Evolutionary conservation across 2,329 filamentous ascomycete species (phyloP).

Genomic region (Lecanoromycetidae sp.): DNA sequence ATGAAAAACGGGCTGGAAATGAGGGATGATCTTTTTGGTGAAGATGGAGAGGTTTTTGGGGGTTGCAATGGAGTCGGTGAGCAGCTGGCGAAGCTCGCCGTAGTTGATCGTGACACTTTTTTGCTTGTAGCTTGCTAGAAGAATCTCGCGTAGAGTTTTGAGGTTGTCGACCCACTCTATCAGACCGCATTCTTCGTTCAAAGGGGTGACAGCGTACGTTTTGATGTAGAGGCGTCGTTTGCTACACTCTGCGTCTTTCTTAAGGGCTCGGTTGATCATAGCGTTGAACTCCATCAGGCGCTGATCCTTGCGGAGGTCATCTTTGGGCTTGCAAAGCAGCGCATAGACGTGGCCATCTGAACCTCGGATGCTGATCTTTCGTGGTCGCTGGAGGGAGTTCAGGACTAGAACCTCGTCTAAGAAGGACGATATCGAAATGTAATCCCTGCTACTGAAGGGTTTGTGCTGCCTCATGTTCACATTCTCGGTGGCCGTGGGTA

Average conservation of each 20-base stretch:
- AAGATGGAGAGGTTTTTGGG: slow-evolving; percentile 58
- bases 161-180: slow-evolving; percentile 98
- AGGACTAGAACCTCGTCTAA: slow-evolving; percentile 81
- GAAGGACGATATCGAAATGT: slow-evolving; percentile 70
- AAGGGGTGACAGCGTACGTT: slow-evolving; percentile 89
- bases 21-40: slow-evolving; percentile 44
- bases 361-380: slow-evolving; percentile 76
- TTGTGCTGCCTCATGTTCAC: slow-evolving; percentile 59
- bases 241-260: slow-evolving; percentile 81
- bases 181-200: slow-evolving; percentile 94
- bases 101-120: slow-evolving; percentile 57
- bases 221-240: slow-evolving; percentile 87
- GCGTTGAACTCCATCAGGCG: slow-evolving; percentile 98
- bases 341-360: slow-evolving; percentile 83
- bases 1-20: slow-evolving; percentile 73
- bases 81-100: slow-evolving; percentile 45
- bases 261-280: slow-evolving; percentile 92
- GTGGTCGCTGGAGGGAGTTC: slow-evolving; percentile 81
- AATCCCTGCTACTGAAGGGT: slow-evolving; percentile 66
- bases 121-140: slow-evolving; percentile 65
- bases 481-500: slow-evolving; percentile 61
- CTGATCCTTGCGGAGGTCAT: slow-evolving; percentile 93
- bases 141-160: slow-evolving; percentile 83
- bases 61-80: slow-evolving; percentile 54
- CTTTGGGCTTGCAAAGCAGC: slow-evolving; percentile 92